A percentile compares a stretch with the other conserved stretches of the same genome.
Evolutionary conservation across 2,329 filamentous ascomycete genomes (phyloP).

Genomic region (Ophiostoma sp.): DNA sequence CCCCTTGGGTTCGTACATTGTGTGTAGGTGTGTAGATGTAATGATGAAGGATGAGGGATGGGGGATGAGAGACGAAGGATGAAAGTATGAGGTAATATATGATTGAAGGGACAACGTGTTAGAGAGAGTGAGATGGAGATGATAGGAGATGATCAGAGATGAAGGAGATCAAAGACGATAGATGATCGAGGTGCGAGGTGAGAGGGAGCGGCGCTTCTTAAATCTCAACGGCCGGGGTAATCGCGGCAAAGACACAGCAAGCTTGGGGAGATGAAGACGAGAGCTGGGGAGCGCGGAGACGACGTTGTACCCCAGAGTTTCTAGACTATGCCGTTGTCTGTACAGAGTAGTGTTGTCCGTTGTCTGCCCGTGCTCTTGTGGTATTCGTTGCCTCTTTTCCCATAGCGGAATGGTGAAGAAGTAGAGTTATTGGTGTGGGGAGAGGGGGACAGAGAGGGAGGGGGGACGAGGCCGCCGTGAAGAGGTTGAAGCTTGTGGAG

Average conservation of each 20-base stretch:
- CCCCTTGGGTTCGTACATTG: conserved; percentile 18
- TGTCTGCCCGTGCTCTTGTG: background rate
- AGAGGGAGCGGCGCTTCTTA: conserved; percentile 2
- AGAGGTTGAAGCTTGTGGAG: background rate
- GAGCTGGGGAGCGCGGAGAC: background rate
- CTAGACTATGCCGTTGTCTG: background rate
- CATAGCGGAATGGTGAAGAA: conserved; percentile 1
- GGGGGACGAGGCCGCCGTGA: background rate
- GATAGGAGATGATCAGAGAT: background rate
- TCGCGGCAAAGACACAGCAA: background rate
- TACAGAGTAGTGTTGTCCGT: background rate
- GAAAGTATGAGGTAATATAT: background rate
- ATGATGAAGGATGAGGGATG: background rate
- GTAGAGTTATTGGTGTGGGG: conserved; percentile 5
- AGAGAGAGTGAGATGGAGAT: background rate
- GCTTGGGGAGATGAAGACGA: background rate
- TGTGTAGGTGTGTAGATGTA: background rate
- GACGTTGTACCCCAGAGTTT: conserved; percentile 5
- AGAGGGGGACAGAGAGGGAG: conserved; percentile 2
- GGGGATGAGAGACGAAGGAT: background rate
- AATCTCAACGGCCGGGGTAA: conserved; percentile 15
- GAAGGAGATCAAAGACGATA: background rate
- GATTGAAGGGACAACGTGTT: background rate
- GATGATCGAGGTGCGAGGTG: background rate
- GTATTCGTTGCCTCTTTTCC: background rate